Evolutionary conservation across 768 basidiomycete species (phyloP).

Genomic region (Sistotremastrum suecicum): DNA sequence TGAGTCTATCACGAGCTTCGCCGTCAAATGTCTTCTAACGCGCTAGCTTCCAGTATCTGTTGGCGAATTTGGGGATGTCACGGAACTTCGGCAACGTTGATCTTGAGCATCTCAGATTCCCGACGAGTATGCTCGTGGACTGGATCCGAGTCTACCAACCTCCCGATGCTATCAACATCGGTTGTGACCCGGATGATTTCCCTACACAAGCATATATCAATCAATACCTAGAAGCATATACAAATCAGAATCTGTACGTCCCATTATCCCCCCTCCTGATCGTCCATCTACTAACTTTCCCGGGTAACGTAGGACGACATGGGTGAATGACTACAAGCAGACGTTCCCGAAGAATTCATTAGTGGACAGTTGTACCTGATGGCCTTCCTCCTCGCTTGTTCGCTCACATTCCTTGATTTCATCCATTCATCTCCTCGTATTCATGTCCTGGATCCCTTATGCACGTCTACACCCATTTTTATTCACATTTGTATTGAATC

Average conservation of each 20-base stretch:
- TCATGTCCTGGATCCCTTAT: no score
- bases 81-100: constrained; percentile 67
- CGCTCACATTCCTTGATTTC: no score
- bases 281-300: no score
- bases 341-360: constrained; percentile 55
- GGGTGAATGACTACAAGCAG: constrained; percentile 50
- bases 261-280: no score
- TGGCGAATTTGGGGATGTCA: constrained; percentile 78
- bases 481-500: no score
- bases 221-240: constrained; percentile 61
- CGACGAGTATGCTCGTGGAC: constrained; percentile 64
- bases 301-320: constrained; percentile 33
- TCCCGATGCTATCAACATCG: constrained; percentile 52
- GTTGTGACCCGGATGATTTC: constrained; percentile 67
- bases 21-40: constrained; percentile 21
- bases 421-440: no score
- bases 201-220: constrained; percentile 79
- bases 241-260: constrained; percentile 46
- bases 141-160: constrained; percentile 89
- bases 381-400: not conserved
- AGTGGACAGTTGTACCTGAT: constrained; percentile 39
- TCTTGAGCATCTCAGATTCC: constrained; percentile 55
- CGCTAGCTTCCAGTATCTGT: constrained; percentile 45
- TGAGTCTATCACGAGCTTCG: constrained; percentile 30
- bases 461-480: no score